These are phyloP conservation scores for Candida railenensis DNA, from an alignment of 805 yeast genomes.

Conservation along the genomic window DNA sequence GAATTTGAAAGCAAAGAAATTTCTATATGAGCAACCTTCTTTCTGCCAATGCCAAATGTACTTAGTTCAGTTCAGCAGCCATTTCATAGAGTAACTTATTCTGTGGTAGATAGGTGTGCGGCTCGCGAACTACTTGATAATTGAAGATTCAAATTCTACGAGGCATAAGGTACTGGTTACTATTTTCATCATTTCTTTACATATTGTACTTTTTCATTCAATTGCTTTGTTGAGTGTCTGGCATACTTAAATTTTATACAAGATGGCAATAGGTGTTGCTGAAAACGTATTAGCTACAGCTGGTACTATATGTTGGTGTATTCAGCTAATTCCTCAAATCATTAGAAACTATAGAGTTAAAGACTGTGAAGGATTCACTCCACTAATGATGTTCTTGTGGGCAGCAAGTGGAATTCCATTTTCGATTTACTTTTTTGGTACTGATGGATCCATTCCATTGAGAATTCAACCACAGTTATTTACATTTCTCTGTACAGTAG, in stretches of 20 bases:
- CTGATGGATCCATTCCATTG: constrained; percentile 70
- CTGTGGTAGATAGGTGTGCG: too few species aligned
- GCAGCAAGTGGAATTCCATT: constrained; percentile 75
- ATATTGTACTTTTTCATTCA: too few species aligned
- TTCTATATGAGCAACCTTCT: neutral
- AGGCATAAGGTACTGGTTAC: too few species aligned
- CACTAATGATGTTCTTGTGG: constrained; percentile 87
- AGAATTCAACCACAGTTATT: constrained; percentile 88
- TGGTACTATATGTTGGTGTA: constrained; percentile 91
- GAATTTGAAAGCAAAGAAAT: neutral
- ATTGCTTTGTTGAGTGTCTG: too few species aligned
- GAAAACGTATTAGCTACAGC: constrained; percentile 79
- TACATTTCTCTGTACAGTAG: constrained; percentile 61
- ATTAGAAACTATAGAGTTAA: constrained; percentile 70
- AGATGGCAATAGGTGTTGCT: constrained; percentile 41
- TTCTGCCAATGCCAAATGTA: too few species aligned
- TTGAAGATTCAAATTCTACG: too few species aligned
- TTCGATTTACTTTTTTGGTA: constrained; percentile 75
- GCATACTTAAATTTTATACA: too few species aligned
- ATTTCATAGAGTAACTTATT: too few species aligned
- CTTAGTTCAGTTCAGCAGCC: too few species aligned
- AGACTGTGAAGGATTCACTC: constrained; percentile 84
- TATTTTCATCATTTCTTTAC: too few species aligned
- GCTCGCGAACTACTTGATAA: too few species aligned
- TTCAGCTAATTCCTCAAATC: constrained; percentile 86